These are phyloP conservation scores for Rauvolfia tetraphylla DNA, from an alignment of 257 asterid genomes.

Conservation along the genomic window DNA sequence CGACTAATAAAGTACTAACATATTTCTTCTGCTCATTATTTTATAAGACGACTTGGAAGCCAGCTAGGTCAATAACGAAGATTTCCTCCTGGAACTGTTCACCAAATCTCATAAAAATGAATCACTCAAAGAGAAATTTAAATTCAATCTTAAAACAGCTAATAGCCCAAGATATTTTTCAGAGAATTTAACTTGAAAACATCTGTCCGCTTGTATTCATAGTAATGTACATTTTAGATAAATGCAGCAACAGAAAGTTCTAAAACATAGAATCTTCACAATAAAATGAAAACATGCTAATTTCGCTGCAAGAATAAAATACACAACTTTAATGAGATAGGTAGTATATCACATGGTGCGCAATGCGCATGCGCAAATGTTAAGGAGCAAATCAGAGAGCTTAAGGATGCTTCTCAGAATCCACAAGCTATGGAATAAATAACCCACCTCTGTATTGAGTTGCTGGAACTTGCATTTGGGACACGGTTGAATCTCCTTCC, in stretches of 20 bases:
- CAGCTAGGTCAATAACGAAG: background rate
- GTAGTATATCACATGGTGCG: background rate
- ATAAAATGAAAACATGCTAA: background rate
- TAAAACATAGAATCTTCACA: background rate
- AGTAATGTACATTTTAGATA: background rate
- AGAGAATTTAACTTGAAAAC: background rate
- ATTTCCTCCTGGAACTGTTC: background rate
- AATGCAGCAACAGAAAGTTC: background rate
- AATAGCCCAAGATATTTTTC: background rate
- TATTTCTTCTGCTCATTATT: background rate
- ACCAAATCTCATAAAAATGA: background rate
- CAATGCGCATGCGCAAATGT: background rate
- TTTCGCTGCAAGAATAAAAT: background rate
- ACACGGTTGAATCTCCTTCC: slow-evolving; percentile 48
- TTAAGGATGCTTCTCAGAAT: background rate
- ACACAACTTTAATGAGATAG: background rate
- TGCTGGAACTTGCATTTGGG: slow-evolving; percentile 38
- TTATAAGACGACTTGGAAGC: background rate
- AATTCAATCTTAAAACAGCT: background rate
- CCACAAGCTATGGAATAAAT: slow-evolving; percentile 1
- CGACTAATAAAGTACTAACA: no score
- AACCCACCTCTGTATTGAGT: slow-evolving; percentile 55
- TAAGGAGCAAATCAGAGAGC: background rate
- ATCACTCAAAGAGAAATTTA: background rate
- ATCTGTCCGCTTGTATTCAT: background rate